Evolutionary conservation across 352 stramenopile genomes (phyloP), one percentile per base, ranked within the genome.

Genomic region (Phytophthora sansomeana): DNA sequence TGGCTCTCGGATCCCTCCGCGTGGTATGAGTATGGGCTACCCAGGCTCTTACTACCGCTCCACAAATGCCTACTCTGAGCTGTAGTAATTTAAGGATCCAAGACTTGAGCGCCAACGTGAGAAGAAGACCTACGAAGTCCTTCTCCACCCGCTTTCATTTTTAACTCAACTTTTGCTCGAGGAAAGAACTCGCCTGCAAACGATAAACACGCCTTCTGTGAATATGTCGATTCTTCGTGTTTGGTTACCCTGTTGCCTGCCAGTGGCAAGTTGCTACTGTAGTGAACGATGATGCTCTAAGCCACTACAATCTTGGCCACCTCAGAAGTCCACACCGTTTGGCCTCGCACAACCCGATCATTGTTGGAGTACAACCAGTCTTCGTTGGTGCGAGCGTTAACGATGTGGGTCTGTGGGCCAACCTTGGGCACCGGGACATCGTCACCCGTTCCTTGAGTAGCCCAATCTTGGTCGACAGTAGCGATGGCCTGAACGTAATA

Each of bases 401-500:
- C 82, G 26, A 90, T 61, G 69, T 94, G 86, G 1, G 80, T 87
- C 72, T 94, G 83, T 11, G 86, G 83, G 26, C 70, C 76, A 10
- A 90, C 70, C 48, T 81, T 78, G 9, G 81, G 82, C 21, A 72
- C 58, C 4, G 81, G 73, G 1, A 60, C 9, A 36, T 73, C 69
- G 10, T 64, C 48, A 10, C 55, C 51, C 19, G 75, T 79, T 17
- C 79, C 78, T 65, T 92, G 82, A 35, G 53, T 64, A 19, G 66
- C 64, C 85, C 85, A 91, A 54, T 87, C 58, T 74, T 92, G 77
- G 60, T 93, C 85, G 9, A 92, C 78, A 3, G 66, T 89, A 16
- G 81, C 81, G 21, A 82, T 63, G 2, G 75, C 83, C 21, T 87
- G 80, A 5, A 90, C 69, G 41, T 88, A 86, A 63, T 89, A 89